phyloP scores from a whole-genome alignment of 768 basidiomycete genomes.

The Podaxis sp. region DNA sequence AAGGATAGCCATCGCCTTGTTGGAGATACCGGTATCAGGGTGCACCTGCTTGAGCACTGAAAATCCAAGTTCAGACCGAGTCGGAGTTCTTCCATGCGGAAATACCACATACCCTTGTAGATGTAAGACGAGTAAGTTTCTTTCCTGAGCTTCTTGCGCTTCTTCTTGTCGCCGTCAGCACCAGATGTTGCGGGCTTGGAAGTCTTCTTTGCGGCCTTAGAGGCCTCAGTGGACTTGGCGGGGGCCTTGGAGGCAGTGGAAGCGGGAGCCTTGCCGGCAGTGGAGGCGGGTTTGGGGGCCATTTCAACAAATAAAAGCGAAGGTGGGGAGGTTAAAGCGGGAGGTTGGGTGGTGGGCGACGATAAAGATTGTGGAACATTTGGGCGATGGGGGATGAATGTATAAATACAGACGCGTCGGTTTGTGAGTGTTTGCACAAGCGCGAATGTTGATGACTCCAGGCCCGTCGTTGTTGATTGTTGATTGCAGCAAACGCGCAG shows the following conservation, averaged over 20 bases:
- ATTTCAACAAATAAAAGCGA: slow-evolving; percentile 36
- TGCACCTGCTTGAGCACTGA: slow-evolving; percentile 71
- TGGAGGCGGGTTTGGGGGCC: slow-evolving; percentile 81
- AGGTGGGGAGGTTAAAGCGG: not conserved
- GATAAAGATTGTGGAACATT: slow-evolving; percentile 7
- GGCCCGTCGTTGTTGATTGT: slow-evolving; percentile 14
- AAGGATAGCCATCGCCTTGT: slow-evolving; percentile 92
- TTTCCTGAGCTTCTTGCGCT: slow-evolving; percentile 83
- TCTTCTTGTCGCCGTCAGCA: slow-evolving; percentile 82
- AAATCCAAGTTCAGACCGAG: not conserved
- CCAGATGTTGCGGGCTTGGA: slow-evolving; percentile 52
- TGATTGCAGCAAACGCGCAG: slow-evolving; percentile 5
- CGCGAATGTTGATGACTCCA: not conserved
- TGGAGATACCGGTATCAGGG: slow-evolving; percentile 98
- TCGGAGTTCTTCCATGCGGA: not conserved
- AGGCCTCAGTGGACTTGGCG: slow-evolving; percentile 58
- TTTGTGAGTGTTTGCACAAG: slow-evolving; percentile 13
- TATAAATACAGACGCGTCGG: slow-evolving; percentile 17
- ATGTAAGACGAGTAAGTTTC: slow-evolving; percentile 96
- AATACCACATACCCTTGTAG: slow-evolving; percentile 68
- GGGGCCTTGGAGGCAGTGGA: slow-evolving; percentile 73
- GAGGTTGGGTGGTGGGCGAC: slow-evolving; percentile 24
- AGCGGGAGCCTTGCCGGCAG: slow-evolving; percentile 77
- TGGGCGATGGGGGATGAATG: not conserved
- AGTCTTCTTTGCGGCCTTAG: slow-evolving; percentile 82